Conservation (phyloP, 192 early-diverging fungal genomes). For the Backusella circina region DNA sequence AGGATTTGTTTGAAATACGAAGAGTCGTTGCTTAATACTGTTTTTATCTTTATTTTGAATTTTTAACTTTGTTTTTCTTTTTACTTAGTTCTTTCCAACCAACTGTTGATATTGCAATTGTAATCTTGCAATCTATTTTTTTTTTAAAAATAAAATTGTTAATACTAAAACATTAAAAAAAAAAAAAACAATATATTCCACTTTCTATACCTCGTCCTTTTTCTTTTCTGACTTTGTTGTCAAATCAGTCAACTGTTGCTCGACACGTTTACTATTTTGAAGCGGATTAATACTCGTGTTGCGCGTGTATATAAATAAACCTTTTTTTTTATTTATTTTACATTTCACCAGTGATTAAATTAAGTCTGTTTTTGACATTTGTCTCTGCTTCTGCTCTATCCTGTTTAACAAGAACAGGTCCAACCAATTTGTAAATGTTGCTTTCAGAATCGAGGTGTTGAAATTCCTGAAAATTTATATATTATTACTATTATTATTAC, state of each 20-base stretch:
- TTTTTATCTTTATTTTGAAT: not conserved
- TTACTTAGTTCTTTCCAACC: not conserved
- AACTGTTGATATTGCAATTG: slow-evolving; percentile 32
- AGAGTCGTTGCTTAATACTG: not conserved
- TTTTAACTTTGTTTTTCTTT: not conserved
- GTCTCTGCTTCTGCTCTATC: slow-evolving; percentile 77
- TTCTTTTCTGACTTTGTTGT: slow-evolving; percentile 82
- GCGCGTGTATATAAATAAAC: too few species aligned
- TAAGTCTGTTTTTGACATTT: slow-evolving; percentile 94
- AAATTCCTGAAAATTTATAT: slow-evolving; percentile 71
- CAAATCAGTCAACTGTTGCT: slow-evolving; percentile 76
- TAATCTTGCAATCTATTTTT: slow-evolving; percentile 19
- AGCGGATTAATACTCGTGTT: not conserved
- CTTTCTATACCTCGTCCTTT: slow-evolving; percentile 61
- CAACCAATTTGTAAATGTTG: slow-evolving; percentile 93
- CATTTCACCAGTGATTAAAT: slow-evolving; percentile 88
- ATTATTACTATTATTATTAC: not conserved
- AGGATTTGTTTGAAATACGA: not conserved
- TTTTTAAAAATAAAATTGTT: slow-evolving; percentile 1
- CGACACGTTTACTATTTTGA: slow-evolving; percentile 69
- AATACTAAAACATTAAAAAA: too few species aligned
- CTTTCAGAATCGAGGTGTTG: slow-evolving; percentile 73
- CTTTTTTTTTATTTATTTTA: too few species aligned
- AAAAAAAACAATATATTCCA: not conserved
- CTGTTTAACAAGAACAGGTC: slow-evolving; percentile 94